Base-by-base conservation (phyloP, 2,329 filamentous ascomycete species). In the Claviceps spartinae region DNA sequence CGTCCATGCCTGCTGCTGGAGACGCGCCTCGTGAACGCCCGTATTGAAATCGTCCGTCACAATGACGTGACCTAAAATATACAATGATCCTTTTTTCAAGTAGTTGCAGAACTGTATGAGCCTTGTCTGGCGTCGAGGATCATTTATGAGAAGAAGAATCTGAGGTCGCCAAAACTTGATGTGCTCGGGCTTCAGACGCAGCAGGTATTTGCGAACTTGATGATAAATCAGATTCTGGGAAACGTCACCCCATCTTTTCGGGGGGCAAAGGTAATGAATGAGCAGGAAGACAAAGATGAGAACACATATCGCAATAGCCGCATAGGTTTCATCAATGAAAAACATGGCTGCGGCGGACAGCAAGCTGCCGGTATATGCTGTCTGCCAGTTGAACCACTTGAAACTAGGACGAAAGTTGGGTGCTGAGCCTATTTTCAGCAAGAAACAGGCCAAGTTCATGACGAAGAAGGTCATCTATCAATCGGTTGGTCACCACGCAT, bases 91-190 rank as follows among this genome's bases (percentile, higher is more conserved):
- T 61, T 95, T 95, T 64, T 95, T 95, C 64, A 95, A 71, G 0
- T 87, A 89, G 64, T 95, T 95, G 68, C 88, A 95, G 59, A 95
- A 95, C 54, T 90, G 86, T 2, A 95, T 91, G 42, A 95, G 76
- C 43, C 86, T 83, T 50, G 86, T 88, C 63, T 93, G 86, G 5
- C 77, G 78, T n/a, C 88, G 77, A 4, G 88, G 85, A 60, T 93
- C 81, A 62, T 91, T 93, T 57, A 93, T 81, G 50, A 95, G 78
- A 0, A 95, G 74, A 47, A 95, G 78, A 44, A 95, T 90, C 57
- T 94, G 88, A 0, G 88, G 88, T 49, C 88, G 77, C 88, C 89
- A 95, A 64, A 94, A 95, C 62, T 95, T 95, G 66, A 95, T 89
- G 63, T 95, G 88, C 60, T 95, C 88, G 38, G 88, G 87, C 48